Conservation (phyloP, 2,329 filamentous ascomycete genomes). For the Sclerotinia glacialis region DNA sequence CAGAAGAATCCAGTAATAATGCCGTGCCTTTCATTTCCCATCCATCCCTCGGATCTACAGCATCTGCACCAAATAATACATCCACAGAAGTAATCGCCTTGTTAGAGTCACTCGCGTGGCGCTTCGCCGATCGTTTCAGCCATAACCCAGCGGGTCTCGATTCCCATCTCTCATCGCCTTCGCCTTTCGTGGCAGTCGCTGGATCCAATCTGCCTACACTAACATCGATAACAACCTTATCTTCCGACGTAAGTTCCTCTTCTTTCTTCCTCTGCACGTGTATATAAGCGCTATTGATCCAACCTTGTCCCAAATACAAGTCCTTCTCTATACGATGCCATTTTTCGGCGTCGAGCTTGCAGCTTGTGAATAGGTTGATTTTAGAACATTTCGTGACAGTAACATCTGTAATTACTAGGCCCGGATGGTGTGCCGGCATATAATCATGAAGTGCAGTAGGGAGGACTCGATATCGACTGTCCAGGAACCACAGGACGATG, state of each 20-base stretch:
- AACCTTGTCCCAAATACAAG: constrained; percentile 62
- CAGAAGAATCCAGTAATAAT: constrained; percentile 64
- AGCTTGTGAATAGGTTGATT: constrained; percentile 58
- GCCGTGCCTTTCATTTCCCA: constrained; percentile 78
- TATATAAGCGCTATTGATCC: constrained; percentile 64
- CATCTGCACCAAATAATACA: constrained; percentile 68
- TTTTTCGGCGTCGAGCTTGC: constrained; percentile 53
- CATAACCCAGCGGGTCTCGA: constrained; percentile 64
- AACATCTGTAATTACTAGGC: constrained; percentile 68
- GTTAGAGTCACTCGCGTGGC: constrained; percentile 49
- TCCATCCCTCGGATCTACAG: constrained; percentile 80
- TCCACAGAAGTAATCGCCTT: constrained; percentile 64
- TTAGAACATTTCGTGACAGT: constrained; percentile 62
- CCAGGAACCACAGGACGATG: constrained; percentile 61
- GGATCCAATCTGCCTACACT: constrained; percentile 62
- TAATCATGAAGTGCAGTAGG: constrained; percentile 66
- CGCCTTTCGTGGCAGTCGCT: constrained; percentile 49
- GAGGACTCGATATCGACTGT: constrained; percentile 66
- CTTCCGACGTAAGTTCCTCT: constrained; percentile 62
- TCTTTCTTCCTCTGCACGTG: constrained; percentile 69
- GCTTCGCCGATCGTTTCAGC: constrained; percentile 50
- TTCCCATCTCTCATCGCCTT: constrained; percentile 61
- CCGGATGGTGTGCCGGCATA: constrained; percentile 65
- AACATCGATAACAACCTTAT: constrained; percentile 62
- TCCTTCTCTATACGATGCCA: constrained; percentile 73